Percentiles rank a stretch among this genome's conserved stretches.
phyloP scores from a whole-genome alignment of 345 rosid species.

The Hevea brasiliensis region DNA sequence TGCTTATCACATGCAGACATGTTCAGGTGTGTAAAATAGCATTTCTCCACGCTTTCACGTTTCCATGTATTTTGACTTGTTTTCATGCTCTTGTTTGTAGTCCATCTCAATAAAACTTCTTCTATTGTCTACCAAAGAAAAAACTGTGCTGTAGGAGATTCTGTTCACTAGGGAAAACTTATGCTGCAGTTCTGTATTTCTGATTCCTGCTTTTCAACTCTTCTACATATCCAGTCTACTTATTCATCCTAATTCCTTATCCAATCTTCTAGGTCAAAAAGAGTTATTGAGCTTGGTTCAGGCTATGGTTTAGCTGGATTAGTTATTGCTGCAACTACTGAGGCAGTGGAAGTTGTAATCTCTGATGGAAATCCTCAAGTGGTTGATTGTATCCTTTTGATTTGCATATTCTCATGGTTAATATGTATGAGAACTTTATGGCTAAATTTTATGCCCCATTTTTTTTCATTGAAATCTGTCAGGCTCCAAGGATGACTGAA shows the following conservation, averaged over 20 bases:
- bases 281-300: conserved; percentile 87
- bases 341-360: conserved; percentile 75
- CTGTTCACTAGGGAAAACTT: neutral
- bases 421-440: neutral
- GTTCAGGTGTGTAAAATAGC: conserved; percentile 59
- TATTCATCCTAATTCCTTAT: conserved; percentile 5
- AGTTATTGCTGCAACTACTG: conserved; percentile 74
- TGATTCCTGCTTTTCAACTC: neutral
- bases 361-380: conserved; percentile 95
- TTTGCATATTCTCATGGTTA: conserved; percentile 9
- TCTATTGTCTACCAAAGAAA: too few species aligned
- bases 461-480: too few species aligned
- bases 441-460: neutral
- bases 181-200: neutral
- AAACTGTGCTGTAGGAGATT: conserved; percentile 9
- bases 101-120: too few species aligned
- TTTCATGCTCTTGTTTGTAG: too few species aligned
- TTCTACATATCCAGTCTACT: neutral
- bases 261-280: conserved; percentile 56
- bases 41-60: neutral
- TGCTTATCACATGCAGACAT: conserved; percentile 62
- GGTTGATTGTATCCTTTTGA: conserved; percentile 85
- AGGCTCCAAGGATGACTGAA: too few species aligned
- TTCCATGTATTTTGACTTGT: too few species aligned
- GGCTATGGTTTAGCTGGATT: conserved; percentile 93